These are phyloP conservation scores for Sordariomycetes sp. DNA, from an alignment of 2,329 filamentous ascomycete genomes.

Conservation along the genomic window DNA sequence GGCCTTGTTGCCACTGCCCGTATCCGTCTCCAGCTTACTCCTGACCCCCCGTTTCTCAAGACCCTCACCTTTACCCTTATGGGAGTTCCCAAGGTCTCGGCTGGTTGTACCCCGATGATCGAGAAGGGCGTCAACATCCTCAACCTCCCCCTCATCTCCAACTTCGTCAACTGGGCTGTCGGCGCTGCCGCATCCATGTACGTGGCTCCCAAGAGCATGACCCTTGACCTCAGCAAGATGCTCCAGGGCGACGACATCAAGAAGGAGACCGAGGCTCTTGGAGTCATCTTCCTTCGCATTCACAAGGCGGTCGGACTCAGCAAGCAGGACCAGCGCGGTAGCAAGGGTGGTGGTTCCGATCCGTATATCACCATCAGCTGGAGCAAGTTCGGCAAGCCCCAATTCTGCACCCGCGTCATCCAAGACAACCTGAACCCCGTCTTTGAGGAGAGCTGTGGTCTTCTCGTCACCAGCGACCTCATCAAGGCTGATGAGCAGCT, in stretches of 20 bases:
- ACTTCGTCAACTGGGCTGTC: slow-evolving; percentile 95
- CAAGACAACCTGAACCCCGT: slow-evolving; percentile 89
- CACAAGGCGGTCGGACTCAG: slow-evolving; percentile 80
- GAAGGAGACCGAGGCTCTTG: slow-evolving; percentile 79
- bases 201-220: slow-evolving; percentile 90
- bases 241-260: slow-evolving; percentile 85
- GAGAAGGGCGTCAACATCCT: slow-evolving; percentile 83
- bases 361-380: slow-evolving; percentile 93
- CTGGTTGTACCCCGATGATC: slow-evolving; percentile 88
- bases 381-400: slow-evolving; percentile 94
- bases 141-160: slow-evolving; percentile 85
- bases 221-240: slow-evolving; percentile 82
- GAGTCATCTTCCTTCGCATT: slow-evolving; percentile 87
- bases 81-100: slow-evolving; percentile 82
- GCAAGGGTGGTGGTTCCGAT: slow-evolving; percentile 79
- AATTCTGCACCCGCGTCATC: slow-evolving; percentile 95
- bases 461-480: slow-evolving; percentile 79
- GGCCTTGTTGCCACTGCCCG: slow-evolving; percentile 84
- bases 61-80: slow-evolving; percentile 89
- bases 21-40: slow-evolving; percentile 74
- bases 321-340: slow-evolving; percentile 82
- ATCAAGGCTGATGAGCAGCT: slow-evolving; percentile 92
- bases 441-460: slow-evolving; percentile 79
- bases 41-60: slow-evolving; percentile 87
- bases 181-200: slow-evolving; percentile 81